phyloP scores from a whole-genome alignment of 306 rosid species.

The Cyclanthera cordifolia region DNA sequence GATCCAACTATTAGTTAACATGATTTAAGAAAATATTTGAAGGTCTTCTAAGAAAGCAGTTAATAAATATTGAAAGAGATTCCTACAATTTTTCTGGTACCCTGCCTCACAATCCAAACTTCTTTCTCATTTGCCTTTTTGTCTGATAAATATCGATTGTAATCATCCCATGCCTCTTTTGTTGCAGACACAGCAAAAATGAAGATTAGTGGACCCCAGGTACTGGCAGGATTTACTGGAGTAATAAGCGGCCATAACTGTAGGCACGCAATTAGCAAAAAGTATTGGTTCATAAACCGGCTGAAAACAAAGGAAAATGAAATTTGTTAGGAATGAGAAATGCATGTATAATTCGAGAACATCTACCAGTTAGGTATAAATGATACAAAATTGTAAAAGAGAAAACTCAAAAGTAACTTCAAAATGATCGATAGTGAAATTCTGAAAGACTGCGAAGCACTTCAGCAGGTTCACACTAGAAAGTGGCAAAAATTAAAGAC shows the following conservation, averaged over 20 bases:
- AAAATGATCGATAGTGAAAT: no score
- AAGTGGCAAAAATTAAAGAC: background rate
- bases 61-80: background rate
- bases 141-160: conserved; percentile 86
- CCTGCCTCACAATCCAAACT: conserved; percentile 83
- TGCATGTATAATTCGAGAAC: background rate
- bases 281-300: conserved; percentile 99
- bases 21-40: background rate
- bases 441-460: background rate
- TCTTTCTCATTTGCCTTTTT: conserved; percentile 91
- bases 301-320: conserved; percentile 37
- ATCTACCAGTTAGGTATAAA: background rate
- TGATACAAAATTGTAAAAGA: background rate
- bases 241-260: conserved; percentile 97
- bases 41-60: background rate
- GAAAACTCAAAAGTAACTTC: no score
- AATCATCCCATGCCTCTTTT: conserved; percentile 99
- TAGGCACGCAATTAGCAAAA: conserved; percentile 94
- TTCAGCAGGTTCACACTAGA: background rate
- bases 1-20: background rate
- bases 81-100: conserved; percentile 68
- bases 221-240: conserved; percentile 98
- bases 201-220: conserved; percentile 99
- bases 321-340: conserved; percentile 19
- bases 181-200: conserved; percentile 95